These are phyloP conservation scores for Cucurbita maxima DNA, from an alignment of 306 rosid genomes.

Conservation along the genomic window DNA sequence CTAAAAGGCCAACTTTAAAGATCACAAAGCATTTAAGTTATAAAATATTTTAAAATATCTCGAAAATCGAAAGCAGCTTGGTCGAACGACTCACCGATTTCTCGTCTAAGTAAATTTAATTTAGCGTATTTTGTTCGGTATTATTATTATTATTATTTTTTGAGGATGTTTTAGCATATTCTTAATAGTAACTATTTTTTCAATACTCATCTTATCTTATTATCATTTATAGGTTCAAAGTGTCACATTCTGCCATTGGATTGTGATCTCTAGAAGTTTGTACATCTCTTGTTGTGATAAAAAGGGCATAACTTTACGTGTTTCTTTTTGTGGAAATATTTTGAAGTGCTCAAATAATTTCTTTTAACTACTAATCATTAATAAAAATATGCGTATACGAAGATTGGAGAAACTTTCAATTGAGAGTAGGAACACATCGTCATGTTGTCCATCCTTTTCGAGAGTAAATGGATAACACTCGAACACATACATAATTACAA, in stretches of 20 bases:
- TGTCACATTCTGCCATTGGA: background rate
- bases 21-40: no score
- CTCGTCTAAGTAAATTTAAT: no score
- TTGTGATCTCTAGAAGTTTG: background rate
- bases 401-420: background rate
- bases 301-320: background rate
- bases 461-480: background rate
- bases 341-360: background rate
- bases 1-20: no score
- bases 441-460: background rate
- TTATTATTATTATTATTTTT: no score
- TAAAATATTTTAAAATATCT: no score
- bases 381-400: background rate
- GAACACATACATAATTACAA: background rate
- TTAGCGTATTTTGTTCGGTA: no score
- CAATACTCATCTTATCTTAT: background rate
- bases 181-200: background rate
- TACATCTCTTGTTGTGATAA: background rate
- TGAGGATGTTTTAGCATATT: background rate
- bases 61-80: no score
- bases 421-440: background rate
- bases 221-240: background rate
- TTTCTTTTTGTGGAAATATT: background rate
- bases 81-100: no score
- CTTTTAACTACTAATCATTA: background rate